Evolutionary conservation across 2,329 filamentous ascomycete genomes (phyloP).

Genomic region (Bisporella sp.): DNA sequence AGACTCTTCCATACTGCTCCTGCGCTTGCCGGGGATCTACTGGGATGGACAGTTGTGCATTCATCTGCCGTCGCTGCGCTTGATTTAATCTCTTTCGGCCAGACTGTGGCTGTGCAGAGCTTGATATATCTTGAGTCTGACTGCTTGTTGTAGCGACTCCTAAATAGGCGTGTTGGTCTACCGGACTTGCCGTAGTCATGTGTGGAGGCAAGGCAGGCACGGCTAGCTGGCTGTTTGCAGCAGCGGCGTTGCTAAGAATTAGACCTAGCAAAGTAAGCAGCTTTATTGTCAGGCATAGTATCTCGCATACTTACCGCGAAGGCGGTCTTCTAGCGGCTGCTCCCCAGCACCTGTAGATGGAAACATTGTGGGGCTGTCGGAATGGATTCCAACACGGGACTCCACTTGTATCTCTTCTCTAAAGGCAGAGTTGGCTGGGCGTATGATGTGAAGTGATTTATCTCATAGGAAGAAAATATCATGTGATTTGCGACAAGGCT

Average conservation of each 20-base stretch:
- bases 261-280: constrained; percentile 32
- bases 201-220: constrained; percentile 13
- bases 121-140: background rate
- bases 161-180: constrained; percentile 17
- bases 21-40: constrained; percentile 32
- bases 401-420: no score
- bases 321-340: constrained; percentile 43
- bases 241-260: constrained; percentile 45
- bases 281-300: no score
- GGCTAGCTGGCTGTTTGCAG: constrained; percentile 6
- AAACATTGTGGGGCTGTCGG: constrained; percentile 4
- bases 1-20: no score
- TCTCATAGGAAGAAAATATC: no score
- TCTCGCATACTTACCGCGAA: constrained; percentile 32
- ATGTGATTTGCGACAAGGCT: no score
- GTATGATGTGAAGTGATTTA: no score
- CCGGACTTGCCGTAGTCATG: constrained; percentile 12
- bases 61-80: constrained; percentile 57
- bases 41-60: constrained; percentile 48
- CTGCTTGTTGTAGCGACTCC: background rate
- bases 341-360: background rate
- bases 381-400: no score
- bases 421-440: no score
- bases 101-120: constrained; percentile 17
- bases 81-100: constrained; percentile 49